Conservation (phyloP, 768 basidiomycete genomes). For the Galerina marginata region DNA sequence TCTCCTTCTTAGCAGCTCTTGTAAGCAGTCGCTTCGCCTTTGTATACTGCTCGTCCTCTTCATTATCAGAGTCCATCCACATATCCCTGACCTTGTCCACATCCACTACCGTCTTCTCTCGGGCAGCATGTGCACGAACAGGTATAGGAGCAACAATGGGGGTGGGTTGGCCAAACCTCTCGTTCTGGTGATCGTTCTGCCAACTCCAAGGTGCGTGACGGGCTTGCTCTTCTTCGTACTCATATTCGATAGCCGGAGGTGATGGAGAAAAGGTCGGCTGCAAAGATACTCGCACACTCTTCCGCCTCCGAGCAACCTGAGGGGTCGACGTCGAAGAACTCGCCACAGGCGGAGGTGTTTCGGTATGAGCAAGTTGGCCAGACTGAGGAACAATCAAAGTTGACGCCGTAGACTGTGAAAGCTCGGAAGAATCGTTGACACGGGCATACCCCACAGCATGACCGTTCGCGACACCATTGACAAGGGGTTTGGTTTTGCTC, state of each 20-base stretch:
- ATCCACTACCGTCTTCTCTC: slow-evolving; percentile 2
- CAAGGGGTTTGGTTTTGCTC: not conserved
- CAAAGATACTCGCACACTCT: slow-evolving; percentile 81
- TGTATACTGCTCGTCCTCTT: slow-evolving; percentile 73
- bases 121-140: not conserved
- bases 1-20: slow-evolving; percentile 47
- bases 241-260: slow-evolving; percentile 67
- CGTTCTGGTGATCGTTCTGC: slow-evolving; percentile 2
- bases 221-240: slow-evolving; percentile 40
- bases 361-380: slow-evolving; percentile 3
- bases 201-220: slow-evolving; percentile 29
- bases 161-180: not conserved
- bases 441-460: slow-evolving; percentile 18
- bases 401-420: slow-evolving; percentile 20
- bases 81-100: slow-evolving; percentile 18
- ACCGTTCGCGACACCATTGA: slow-evolving; percentile 15
- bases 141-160: slow-evolving; percentile 13
- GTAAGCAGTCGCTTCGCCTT: slow-evolving; percentile 60
- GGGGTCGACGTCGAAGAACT: not conserved
- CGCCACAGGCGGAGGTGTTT: not conserved
- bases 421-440: slow-evolving; percentile 10
- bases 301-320: slow-evolving; percentile 45
- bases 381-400: slow-evolving; percentile 3
- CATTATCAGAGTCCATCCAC: slow-evolving; percentile 75
- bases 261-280: slow-evolving; percentile 78